Conservation (phyloP, 2,329 filamentous ascomycete genomes). For the Xylariaceae sp. region DNA sequence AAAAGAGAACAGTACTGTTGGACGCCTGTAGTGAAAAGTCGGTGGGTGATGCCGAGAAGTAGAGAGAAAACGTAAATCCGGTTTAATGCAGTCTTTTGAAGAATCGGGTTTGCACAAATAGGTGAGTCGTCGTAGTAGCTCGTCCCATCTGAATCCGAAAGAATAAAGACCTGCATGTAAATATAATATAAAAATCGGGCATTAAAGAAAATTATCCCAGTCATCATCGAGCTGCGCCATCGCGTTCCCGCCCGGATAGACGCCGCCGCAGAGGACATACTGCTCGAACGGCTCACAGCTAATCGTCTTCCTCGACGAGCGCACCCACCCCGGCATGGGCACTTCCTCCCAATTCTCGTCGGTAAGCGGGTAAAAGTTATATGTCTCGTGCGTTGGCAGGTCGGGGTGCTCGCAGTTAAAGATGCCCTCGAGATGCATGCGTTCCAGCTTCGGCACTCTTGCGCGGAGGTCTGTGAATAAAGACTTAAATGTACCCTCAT, state of each 20-base stretch:
- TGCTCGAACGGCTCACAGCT: constrained; percentile 38
- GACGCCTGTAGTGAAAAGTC: neutral
- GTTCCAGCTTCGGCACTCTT: constrained; percentile 36
- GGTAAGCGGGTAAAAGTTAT: constrained; percentile 39
- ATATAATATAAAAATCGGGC: too few relatives aligned
- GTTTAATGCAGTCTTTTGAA: neutral
- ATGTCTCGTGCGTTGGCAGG: constrained; percentile 36
- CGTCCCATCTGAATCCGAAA: constrained; percentile 2
- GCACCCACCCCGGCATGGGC: constrained; percentile 28
- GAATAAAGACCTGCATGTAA: neutral
- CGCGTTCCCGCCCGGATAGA: constrained; percentile 31
- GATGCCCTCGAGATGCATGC: constrained; percentile 43
- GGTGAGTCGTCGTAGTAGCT: too few relatives aligned
- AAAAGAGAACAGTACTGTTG: neutral
- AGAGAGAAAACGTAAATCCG: neutral
- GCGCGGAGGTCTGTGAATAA: constrained; percentile 39
- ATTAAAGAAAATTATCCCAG: neutral
- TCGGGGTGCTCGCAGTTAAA: constrained; percentile 39
- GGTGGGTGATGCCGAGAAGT: constrained; percentile 6
- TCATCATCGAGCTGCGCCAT: constrained; percentile 22
- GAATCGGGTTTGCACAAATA: too few relatives aligned
- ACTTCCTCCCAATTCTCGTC: constrained; percentile 39
- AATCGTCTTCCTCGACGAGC: constrained; percentile 31
- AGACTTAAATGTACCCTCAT: constrained; percentile 40
- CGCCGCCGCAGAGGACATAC: constrained; percentile 37